Evolutionary conservation across 176 grass and related monocot genomes (phyloP), one percentile per base, ranked within the genome.

Genomic region (Areca catechu): DNA sequence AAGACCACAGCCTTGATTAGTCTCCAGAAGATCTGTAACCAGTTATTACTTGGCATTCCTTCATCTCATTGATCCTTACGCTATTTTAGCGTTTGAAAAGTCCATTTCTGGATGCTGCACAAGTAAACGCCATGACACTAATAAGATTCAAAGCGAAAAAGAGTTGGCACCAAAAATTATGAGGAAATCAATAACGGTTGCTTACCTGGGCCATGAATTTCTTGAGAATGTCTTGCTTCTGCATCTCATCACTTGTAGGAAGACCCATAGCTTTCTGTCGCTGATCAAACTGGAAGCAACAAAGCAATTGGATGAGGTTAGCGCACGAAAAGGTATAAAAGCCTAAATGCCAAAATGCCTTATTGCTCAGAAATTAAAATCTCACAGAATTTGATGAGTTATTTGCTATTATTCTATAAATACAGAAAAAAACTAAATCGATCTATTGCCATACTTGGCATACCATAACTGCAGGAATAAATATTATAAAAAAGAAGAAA

Each of bases 201-300:
- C 27, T 74, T 63, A 88, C 93, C 76, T 91, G 20, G 24, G 84
- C 58, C 93, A 98, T 98, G 69, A 98, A 98, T 56, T 98, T 98
- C 69, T 98, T 98, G 50, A 98, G 83, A 20, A 98, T 56, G 28
- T 98, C 87, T 71, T 98, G 78, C 93, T 98, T 98, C 21, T 98
- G 78, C 76, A 89, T 89, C 51, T 92, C 93, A 56, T 98, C 93
- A 65, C 84, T 92, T 48, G 87, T 89, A 50, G 78, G 76, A 34
- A 98, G 87, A 71, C 93, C 93, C 87, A 98, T 98, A 62, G 86
- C 77, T 70, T 98, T 98, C 69, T 98, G 93, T 3, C 93, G 87
- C 52, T 92, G 93, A 57, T 98, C 87, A 81, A 92, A 98, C 93
- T 98, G 57, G 57, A 53, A 29, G 24, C 15, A 15, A 54, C 53